Evolutionary conservation across 495 filamentous ascomycete genomes (phyloP), one percentile per base, ranked within the genome.

Genomic region (Penicillium lagena): DNA sequence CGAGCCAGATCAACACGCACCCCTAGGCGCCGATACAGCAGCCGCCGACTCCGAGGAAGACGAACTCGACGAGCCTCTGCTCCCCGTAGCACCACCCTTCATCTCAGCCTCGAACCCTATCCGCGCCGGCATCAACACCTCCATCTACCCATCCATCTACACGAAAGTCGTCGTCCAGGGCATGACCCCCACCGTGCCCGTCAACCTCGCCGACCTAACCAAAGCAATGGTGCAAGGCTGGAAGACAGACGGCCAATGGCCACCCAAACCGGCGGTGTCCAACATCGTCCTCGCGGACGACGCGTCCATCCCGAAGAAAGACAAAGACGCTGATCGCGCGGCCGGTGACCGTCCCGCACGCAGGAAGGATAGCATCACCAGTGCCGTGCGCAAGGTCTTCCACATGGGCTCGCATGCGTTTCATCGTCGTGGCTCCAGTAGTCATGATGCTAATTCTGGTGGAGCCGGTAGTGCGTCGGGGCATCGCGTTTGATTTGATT

Each of bases 241-340:
- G 93, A 91, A 94, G 62, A 76, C 85, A 35, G 90, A 94, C 56
- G 93, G 89, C 13, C 85, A 95, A 58, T 98, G 93, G 93, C 93
- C 93, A 2, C 88, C 91, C 13, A 85, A 83, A 43, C 61, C 66
- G 10, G 59, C 62, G 2, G 51, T 50, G 12, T 51, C 60, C 0
- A 58, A 50, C 4, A 59, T 68, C 35, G 63, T 71, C 14, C 63
- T 70, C 14, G 51, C 47, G 5, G 59, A 70, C 22, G 49, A 58
- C 33, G 56, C 63, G 1, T 55, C 59, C 6, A 50, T 68, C 7
- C 57, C 53, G 12, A 56, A 55, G 33, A 50, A 49, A 12, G 42
- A 37, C 12, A 38, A 49, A 10, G 51, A 47, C 10, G 52, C 46
- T 8, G 41, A 52, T n/a, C 31, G 48, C 12, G 37, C 43, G 1